phyloP scores from a whole-genome alignment of 495 filamentous ascomycete genomes.

The Talaromyces stipitatus region DNA sequence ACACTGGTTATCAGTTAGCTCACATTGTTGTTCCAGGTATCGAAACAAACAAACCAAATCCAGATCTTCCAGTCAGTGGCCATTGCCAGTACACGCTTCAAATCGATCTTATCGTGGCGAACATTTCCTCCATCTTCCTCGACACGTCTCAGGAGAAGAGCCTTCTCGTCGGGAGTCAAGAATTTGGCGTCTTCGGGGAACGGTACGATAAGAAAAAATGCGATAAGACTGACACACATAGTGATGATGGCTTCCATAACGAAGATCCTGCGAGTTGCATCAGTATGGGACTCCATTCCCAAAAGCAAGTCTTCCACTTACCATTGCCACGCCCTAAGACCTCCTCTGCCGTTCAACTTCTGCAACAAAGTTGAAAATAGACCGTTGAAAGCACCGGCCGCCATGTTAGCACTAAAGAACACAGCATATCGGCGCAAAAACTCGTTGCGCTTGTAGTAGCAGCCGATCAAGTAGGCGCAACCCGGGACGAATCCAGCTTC shows the following conservation, averaged over 20 bases:
- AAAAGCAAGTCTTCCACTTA: too few relatives aligned
- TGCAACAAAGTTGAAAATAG: conserved; percentile 46
- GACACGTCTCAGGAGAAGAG: conserved; percentile 31
- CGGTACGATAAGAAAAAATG: conserved; percentile 44
- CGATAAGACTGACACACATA: conserved; percentile 27
- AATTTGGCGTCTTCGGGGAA: conserved; percentile 43
- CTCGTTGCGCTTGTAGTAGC: conserved; percentile 54
- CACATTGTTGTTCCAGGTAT: neutral
- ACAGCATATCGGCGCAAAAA: conserved; percentile 47
- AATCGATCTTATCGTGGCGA: conserved; percentile 30
- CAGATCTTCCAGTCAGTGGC: conserved; percentile 43
- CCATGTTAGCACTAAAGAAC: conserved; percentile 47
- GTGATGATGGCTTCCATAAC: conserved; percentile 40
- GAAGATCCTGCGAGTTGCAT: conserved; percentile 11
- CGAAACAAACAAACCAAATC: conserved; percentile 16
- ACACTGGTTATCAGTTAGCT: conserved; percentile 5
- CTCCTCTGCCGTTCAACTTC: conserved; percentile 37
- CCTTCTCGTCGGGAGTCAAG: conserved; percentile 35
- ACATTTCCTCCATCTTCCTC: conserved; percentile 28
- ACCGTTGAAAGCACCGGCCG: conserved; percentile 52
- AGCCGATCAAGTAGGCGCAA: conserved; percentile 39
- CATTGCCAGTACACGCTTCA: conserved; percentile 27
- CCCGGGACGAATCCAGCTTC: conserved; percentile 47
- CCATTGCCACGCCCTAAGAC: conserved; percentile 26
- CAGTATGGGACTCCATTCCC: neutral